Evolutionary conservation across 2,329 filamentous ascomycete genomes (phyloP).

Genomic region (Colletotrichum eremochloae): DNA sequence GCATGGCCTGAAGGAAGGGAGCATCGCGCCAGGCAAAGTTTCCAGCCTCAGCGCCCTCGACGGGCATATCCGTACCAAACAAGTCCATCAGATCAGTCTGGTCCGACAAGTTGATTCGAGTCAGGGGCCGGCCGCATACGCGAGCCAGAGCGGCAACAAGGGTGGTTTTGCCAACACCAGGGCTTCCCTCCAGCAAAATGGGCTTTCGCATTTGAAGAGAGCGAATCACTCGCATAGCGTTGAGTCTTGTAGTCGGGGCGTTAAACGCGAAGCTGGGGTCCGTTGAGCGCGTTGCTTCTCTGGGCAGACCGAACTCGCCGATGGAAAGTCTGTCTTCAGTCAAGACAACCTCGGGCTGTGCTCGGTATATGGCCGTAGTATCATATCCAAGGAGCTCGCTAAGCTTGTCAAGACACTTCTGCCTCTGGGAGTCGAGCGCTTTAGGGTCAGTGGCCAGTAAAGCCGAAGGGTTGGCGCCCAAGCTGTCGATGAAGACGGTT

Average conservation of each 20-base stretch:
- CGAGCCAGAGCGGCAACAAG: constrained; percentile 87
- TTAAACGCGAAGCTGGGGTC: constrained; percentile 81
- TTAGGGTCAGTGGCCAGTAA: constrained; percentile 80
- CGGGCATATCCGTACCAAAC: constrained; percentile 95
- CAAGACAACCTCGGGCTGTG: constrained; percentile 70
- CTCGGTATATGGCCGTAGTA: constrained; percentile 74
- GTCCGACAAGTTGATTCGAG: constrained; percentile 96
- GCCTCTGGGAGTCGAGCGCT: constrained; percentile 78
- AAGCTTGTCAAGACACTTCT: constrained; percentile 79
- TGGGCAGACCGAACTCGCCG: constrained; percentile 79
- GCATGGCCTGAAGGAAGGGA: constrained; percentile 96
- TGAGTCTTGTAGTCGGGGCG: constrained; percentile 89
- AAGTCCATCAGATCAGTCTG: constrained; percentile 98
- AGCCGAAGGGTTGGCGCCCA: constrained; percentile 94
- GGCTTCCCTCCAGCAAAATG: constrained; percentile 93
- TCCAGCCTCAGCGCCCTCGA: constrained; percentile 91
- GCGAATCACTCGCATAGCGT: constrained; percentile 90
- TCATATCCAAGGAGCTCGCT: constrained; percentile 74
- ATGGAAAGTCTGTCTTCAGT: constrained; percentile 70
- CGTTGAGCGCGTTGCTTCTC: constrained; percentile 60
- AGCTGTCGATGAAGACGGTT: constrained; percentile 94
- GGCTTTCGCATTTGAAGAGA: constrained; percentile 91
- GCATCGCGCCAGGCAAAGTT: constrained; percentile 97
- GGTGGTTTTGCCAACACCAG: constrained; percentile 98
- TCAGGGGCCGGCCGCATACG: constrained; percentile 84